phyloP scores from a whole-genome alignment of 2,329 filamentous ascomycete genomes.

The Ambrosiella beaveri region DNA sequence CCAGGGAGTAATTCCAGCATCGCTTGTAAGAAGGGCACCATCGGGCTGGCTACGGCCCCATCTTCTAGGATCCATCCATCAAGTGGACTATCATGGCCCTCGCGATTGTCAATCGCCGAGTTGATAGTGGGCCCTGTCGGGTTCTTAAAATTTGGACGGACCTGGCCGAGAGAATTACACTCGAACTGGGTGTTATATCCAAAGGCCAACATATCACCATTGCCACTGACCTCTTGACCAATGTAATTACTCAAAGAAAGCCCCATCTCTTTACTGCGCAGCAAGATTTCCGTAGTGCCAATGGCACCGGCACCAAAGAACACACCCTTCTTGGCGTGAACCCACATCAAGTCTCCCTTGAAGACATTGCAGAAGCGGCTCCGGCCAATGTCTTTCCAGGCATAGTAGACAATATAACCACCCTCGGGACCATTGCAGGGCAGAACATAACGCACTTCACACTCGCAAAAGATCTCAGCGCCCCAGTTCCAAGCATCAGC shows the following conservation, averaged over 20 bases:
- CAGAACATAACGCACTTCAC: slow-evolving; percentile 46
- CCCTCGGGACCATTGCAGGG: slow-evolving; percentile 33
- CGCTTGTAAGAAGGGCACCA: slow-evolving; percentile 37
- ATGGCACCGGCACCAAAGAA: slow-evolving; percentile 49
- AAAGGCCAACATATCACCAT: slow-evolving; percentile 49
- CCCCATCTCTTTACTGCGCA: slow-evolving; percentile 41
- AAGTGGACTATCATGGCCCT: slow-evolving; percentile 32
- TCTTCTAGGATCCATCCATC: slow-evolving; percentile 50
- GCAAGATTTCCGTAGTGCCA: slow-evolving; percentile 48
- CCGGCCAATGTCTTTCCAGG: slow-evolving; percentile 44
- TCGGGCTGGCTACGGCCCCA: slow-evolving; percentile 39
- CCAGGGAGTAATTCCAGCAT: slow-evolving; percentile 38
- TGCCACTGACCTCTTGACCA: slow-evolving; percentile 45
- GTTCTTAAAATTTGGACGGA: slow-evolving; percentile 30
- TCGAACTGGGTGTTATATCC: slow-evolving; percentile 43
- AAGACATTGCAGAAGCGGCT: slow-evolving; percentile 36
- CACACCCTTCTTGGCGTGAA: slow-evolving; percentile 45
- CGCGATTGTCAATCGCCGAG: slow-evolving; percentile 42
- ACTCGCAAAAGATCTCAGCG: slow-evolving; percentile 53
- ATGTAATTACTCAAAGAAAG: slow-evolving; percentile 38
- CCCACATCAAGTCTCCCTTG: slow-evolving; percentile 46
- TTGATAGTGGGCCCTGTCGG: slow-evolving; percentile 46
- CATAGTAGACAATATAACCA: slow-evolving; percentile 43
- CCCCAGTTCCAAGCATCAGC: slow-evolving; percentile 57
- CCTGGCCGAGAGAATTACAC: slow-evolving; percentile 38